phyloP scores from a whole-genome alignment of 257 asterid species.

The Fraxinus pennsylvanica region DNA sequence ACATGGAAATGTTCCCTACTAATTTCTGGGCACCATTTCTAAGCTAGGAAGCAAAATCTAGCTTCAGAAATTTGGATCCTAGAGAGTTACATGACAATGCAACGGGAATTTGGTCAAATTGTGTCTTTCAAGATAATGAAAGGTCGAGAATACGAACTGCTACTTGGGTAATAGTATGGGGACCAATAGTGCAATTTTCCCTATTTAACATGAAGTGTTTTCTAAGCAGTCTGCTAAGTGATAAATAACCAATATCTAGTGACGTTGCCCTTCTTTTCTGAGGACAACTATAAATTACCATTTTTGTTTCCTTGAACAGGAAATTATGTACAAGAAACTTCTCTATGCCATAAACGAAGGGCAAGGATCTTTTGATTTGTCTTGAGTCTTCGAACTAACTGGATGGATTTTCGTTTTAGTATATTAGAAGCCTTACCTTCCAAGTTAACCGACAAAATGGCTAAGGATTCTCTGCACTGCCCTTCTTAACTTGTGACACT shows the following conservation, averaged over 20 bases:
- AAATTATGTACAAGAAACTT: slow-evolving; percentile 84
- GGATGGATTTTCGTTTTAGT: slow-evolving; percentile 22
- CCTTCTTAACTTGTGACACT: slow-evolving; percentile 30
- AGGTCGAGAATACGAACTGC: neutral
- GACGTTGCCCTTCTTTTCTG: neutral
- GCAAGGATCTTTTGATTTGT: slow-evolving; percentile 95
- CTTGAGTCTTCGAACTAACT: slow-evolving; percentile 43
- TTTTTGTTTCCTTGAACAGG: slow-evolving; percentile 44
- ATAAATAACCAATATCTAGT: neutral
- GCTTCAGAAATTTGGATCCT: neutral
- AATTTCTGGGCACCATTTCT: neutral
- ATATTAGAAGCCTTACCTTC: slow-evolving; percentile 15
- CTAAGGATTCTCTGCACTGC: slow-evolving; percentile 16
- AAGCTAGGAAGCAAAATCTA: neutral
- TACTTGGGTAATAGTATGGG: neutral
- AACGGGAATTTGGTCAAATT: neutral
- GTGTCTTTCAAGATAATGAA: neutral
- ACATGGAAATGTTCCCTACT: neutral
- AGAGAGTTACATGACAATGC: too few relatives aligned
- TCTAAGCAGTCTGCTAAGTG: neutral
- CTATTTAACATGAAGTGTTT: neutral
- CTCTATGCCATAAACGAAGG: slow-evolving; percentile 92
- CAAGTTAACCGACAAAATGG: slow-evolving; percentile 11
- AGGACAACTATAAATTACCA: neutral
- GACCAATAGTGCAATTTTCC: neutral